phyloP scores from a whole-genome alignment of 306 rosid genomes.

The Cicer arietinum region DNA sequence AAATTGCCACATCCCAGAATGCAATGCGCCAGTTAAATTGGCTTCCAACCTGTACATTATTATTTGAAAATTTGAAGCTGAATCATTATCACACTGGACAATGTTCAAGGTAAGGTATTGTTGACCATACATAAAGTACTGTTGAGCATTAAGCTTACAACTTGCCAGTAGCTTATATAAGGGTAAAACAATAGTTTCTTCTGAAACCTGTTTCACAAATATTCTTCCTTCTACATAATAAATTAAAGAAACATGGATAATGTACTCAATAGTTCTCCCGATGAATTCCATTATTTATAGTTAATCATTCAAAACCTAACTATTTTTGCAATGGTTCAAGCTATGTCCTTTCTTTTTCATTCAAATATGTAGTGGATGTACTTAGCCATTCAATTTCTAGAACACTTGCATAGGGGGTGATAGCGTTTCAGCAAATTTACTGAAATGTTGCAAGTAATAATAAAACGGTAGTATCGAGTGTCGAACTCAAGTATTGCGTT shows the following conservation, averaged over 20 bases:
- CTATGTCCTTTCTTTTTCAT: neutral
- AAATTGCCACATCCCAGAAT: conserved; percentile 79
- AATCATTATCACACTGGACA: conserved; percentile 29
- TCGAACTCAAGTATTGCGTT: too few relatives aligned
- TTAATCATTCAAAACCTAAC: conserved; percentile 24
- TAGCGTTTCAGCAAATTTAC: too few relatives aligned
- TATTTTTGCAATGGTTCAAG: conserved; percentile 6
- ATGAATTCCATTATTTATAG: neutral
- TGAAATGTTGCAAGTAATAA: too few relatives aligned
- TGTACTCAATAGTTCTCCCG: conserved; percentile 16
- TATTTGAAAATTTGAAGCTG: conserved; percentile 33
- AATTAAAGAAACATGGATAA: conserved; percentile 8
- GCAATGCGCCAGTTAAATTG: conserved; percentile 80
- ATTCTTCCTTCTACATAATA: conserved; percentile 2
- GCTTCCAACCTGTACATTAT: conserved; percentile 71
- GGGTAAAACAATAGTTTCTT: conserved; percentile 19
- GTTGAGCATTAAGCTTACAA: conserved; percentile 13
- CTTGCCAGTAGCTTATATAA: conserved; percentile 27
- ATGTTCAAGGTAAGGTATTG: conserved; percentile 24
- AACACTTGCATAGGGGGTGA: neutral
- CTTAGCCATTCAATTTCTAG: conserved; percentile 6
- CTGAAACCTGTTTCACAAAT: conserved; percentile 1
- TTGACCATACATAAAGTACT: neutral
- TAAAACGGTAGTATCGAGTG: too few relatives aligned
- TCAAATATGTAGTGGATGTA: neutral